Evolutionary conservation across 306 rosid genomes (phyloP).

Genomic region (Casuarina cunninghamiana): DNA sequence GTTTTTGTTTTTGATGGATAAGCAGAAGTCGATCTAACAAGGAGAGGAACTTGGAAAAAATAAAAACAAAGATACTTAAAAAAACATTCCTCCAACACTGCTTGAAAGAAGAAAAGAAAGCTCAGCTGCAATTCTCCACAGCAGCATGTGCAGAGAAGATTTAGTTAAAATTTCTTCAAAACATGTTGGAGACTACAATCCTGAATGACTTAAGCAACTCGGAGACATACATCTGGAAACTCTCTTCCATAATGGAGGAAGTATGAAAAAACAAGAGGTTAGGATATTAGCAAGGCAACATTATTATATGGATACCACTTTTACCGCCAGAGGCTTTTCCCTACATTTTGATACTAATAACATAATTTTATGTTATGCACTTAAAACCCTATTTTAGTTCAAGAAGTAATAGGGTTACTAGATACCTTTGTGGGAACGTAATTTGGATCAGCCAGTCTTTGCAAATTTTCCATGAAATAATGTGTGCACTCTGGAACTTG

Average conservation of each 20-base stretch:
- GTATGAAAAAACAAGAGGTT: neutral
- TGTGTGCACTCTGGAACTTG: conserved; percentile 96
- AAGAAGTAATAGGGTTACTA: conserved; percentile 2
- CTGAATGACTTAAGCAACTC: neutral
- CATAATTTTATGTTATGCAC: neutral
- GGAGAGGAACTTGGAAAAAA: neutral
- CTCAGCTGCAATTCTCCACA: neutral
- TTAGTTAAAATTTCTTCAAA: neutral
- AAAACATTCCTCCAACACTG: neutral
- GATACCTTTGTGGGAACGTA: conserved; percentile 94
- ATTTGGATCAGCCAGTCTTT: conserved; percentile 71
- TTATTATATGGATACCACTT: neutral
- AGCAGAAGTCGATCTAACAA: no score
- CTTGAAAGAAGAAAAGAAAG: neutral
- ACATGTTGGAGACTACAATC: neutral
- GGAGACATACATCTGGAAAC: neutral
- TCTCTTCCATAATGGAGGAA: neutral
- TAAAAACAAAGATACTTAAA: neutral
- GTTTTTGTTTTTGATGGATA: neutral
- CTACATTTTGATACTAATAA: neutral
- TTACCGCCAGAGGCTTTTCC: neutral
- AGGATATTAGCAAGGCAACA: neutral
- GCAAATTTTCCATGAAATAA: conserved; percentile 92
- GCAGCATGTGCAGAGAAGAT: neutral
- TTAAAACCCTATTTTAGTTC: neutral